A percentile compares a stretch with the other conserved stretches of the same genome.
Conservation (phyloP, 2,329 filamentous ascomycete species). For the Dactylellina leptospora region DNA sequence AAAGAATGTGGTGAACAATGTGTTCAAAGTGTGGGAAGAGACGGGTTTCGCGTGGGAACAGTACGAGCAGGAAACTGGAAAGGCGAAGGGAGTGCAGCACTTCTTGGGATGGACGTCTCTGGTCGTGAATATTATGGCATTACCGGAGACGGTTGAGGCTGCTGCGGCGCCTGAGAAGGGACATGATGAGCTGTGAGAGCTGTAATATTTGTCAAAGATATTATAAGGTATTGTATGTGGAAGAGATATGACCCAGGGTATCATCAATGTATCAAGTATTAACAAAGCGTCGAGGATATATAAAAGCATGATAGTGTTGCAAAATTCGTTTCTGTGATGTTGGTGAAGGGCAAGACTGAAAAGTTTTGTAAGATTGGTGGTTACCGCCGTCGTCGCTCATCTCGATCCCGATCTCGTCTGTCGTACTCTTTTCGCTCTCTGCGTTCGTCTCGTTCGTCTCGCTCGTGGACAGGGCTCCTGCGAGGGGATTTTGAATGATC, state of each 20-base stretch:
- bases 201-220: too few relatives aligned
- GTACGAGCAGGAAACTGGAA: constrained; percentile 91
- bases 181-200: constrained; percentile 65
- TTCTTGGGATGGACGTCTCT: constrained; percentile 99
- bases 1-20: constrained; percentile 84
- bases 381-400: constrained; percentile 37
- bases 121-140: constrained; percentile 95
- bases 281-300: neutral
- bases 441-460: constrained; percentile 19
- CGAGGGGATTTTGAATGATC: constrained; percentile 39
- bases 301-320: neutral
- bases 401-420: constrained; percentile 25
- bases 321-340: neutral
- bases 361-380: constrained; percentile 4
- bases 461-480: constrained; percentile 4
- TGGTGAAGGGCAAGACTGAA: neutral
- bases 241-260: neutral
- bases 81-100: constrained; percentile 94
- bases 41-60: constrained; percentile 99
- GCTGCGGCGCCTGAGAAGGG: constrained; percentile 60
- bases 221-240: too few relatives aligned
- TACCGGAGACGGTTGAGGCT: constrained; percentile 70
- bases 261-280: neutral
- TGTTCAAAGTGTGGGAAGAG: constrained; percentile 85
- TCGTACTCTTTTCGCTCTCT: constrained; percentile 22